Evolutionary conservation across 2,329 filamentous ascomycete species (phyloP).

Genomic region (Hypoxylon sp.): DNA sequence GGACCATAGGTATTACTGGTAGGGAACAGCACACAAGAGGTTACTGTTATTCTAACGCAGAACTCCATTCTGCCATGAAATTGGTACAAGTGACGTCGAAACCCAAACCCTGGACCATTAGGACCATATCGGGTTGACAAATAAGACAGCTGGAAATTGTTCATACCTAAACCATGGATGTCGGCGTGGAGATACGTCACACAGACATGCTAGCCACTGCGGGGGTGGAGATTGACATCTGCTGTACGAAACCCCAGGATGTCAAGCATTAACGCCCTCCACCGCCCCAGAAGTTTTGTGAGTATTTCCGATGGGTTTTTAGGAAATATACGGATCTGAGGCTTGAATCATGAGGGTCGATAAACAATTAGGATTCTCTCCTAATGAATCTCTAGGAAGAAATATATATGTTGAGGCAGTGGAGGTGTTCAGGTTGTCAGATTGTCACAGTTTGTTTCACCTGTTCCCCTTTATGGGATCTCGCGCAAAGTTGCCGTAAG

Average conservation of each 20-base stretch:
- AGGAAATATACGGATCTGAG: no score
- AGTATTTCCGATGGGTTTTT: no score
- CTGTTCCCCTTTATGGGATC: not conserved
- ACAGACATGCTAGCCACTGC: conserved; percentile 20
- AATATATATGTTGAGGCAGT: no score
- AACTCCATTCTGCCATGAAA: conserved; percentile 5
- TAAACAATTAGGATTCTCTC: no score
- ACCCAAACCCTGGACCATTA: conserved; percentile 10
- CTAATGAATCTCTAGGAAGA: no score
- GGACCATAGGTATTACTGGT: no score
- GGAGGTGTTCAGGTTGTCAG: no score
- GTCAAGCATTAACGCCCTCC: no score
- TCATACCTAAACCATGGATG: conserved; percentile 17
- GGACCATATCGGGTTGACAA: conserved; percentile 19
- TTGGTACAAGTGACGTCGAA: conserved; percentile 25
- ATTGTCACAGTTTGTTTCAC: not conserved
- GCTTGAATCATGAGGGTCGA: no score
- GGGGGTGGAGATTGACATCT: conserved; percentile 37
- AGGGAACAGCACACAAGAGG: not conserved
- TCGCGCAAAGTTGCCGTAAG: not conserved
- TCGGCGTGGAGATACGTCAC: conserved; percentile 32
- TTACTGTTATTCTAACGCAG: conserved; percentile 1
- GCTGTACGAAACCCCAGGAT: conserved; percentile 25
- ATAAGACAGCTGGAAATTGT: conserved; percentile 15
- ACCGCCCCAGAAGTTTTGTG: no score